A percentile compares a stretch with the other conserved stretches of the same genome.
phyloP scores from a whole-genome alignment of 495 filamentous ascomycete species.

The Tuber microsphaerosporum region DNA sequence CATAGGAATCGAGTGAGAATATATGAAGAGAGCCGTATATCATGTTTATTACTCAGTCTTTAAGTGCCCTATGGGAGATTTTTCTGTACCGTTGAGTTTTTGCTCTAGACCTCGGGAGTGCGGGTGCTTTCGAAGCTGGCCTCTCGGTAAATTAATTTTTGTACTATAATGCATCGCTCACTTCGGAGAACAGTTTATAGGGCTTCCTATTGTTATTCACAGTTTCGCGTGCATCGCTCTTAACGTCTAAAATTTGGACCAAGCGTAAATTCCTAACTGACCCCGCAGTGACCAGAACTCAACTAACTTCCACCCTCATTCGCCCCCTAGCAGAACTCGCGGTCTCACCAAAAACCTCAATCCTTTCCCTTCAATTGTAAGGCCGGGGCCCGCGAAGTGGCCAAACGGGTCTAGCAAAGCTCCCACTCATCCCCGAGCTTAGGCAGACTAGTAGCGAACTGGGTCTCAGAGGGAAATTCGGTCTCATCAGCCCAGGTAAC shows the following conservation, averaged over 20 bases:
- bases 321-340: not conserved
- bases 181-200: too few species aligned
- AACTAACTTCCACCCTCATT: not conserved
- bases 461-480: not conserved
- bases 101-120: not conserved
- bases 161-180: not conserved
- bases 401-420: not conserved
- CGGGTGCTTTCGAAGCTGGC: not conserved
- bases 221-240: not conserved
- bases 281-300: not conserved
- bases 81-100: not conserved
- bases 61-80: not conserved
- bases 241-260: not conserved
- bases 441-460: not conserved
- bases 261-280: not conserved
- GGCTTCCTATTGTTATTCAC: not conserved
- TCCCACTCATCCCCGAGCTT: constrained; percentile 12
- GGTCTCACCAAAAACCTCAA: not conserved
- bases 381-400: not conserved
- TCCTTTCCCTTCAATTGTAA: not conserved
- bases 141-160: not conserved
- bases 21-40: not conserved
- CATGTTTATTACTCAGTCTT: not conserved
- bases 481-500: constrained; percentile 5
- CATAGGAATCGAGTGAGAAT: not conserved